These are phyloP conservation scores for Cylindricascospora bacillispora DNA, from an alignment of 1,139 yeast genomes.

Conservation along the genomic window DNA sequence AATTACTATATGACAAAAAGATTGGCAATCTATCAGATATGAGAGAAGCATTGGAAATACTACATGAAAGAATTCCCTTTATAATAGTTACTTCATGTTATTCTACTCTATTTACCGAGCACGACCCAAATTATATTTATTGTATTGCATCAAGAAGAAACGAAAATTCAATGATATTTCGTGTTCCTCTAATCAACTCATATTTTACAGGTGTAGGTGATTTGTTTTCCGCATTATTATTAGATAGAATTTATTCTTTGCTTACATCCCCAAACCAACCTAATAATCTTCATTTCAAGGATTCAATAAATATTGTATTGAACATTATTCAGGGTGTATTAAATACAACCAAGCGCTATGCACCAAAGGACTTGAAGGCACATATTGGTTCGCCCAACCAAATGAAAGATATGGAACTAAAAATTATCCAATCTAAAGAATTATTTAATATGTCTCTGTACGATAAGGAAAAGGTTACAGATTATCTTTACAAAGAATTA, in stretches of 20 bases:
- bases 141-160: conserved; percentile 27
- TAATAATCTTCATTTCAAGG: conserved; percentile 5
- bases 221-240: conserved; percentile 46
- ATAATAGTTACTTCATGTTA: conserved; percentile 25
- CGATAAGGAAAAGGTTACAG: too few species aligned
- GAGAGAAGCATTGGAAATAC: conserved; percentile 28
- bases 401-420: conserved; percentile 25
- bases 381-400: conserved; percentile 18
- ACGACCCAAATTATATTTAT: conserved; percentile 21
- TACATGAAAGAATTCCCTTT: conserved; percentile 29
- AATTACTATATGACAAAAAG: conserved; percentile 36
- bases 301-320: conserved; percentile 21
- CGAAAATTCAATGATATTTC: conserved; percentile 24
- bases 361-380: conserved; percentile 13
- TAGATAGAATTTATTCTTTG: conserved; percentile 33
- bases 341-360: conserved; percentile 13
- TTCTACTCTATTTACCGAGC: conserved; percentile 14
- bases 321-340: conserved; percentile 23
- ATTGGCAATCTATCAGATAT: conserved; percentile 31
- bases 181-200: conserved; percentile 45
- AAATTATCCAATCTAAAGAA: conserved; percentile 22
- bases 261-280: conserved; percentile 1
- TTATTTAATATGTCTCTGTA: too few species aligned
- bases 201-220: conserved; percentile 71
- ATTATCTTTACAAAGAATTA: too few species aligned